Conservation (phyloP, 352 stramenopile genomes). For the Globisporangium echinulatum region DNA sequence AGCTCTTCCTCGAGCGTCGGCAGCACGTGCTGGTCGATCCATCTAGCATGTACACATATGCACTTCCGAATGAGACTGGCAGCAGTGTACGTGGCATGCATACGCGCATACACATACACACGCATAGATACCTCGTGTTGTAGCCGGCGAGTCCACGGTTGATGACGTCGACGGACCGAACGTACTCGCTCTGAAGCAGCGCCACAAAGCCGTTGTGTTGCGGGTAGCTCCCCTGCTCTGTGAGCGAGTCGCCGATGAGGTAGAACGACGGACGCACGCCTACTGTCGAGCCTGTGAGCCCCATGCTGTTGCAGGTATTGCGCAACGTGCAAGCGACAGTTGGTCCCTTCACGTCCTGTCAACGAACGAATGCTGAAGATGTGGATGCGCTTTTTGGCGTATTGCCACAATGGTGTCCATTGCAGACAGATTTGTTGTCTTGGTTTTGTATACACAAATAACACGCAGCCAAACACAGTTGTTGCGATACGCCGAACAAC, state of each 20-base stretch:
- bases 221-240: conserved; percentile 33
- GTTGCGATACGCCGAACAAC: too few species aligned
- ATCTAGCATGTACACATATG: conserved; percentile 16
- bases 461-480: too few species aligned
- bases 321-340: too few species aligned
- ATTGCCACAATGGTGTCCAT: too few species aligned
- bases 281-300: neutral
- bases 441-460: too few species aligned
- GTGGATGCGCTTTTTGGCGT: too few species aligned
- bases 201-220: conserved; percentile 32
- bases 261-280: conserved; percentile 21
- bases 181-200: conserved; percentile 38
- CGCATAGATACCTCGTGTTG: conserved; percentile 26
- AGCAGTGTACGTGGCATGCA: too few species aligned
- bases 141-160: conserved; percentile 57
- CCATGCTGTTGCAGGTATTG: neutral
- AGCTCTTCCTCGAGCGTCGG: conserved; percentile 37
- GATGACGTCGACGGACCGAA: conserved; percentile 45
- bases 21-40: conserved; percentile 35
- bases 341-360: too few species aligned
- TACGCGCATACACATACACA: neutral
- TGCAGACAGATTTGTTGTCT: too few species aligned
- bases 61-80: neutral
- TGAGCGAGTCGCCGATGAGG: conserved; percentile 66
- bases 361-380: too few species aligned